These are phyloP conservation scores for Globisporangium recalcitrans DNA, from an alignment of 352 stramenopile species.

Conservation along the genomic window DNA sequence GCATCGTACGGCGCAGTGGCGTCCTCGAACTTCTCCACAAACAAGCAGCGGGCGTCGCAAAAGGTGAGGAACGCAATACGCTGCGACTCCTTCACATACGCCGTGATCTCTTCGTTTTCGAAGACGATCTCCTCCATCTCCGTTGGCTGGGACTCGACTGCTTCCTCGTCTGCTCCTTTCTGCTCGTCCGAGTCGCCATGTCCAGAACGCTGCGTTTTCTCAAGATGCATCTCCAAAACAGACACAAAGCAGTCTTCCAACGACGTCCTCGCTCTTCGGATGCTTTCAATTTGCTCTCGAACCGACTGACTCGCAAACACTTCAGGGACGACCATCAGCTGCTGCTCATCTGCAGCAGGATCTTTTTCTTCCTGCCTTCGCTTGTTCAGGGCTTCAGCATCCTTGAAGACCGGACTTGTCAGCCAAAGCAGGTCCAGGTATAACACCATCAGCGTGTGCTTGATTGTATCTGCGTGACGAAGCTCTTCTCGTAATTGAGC, in stretches of 20 bases:
- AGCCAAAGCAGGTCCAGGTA: slow-evolving; percentile 77
- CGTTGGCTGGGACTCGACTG: slow-evolving; percentile 18
- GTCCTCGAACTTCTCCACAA: slow-evolving; percentile 79
- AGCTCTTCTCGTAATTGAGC: slow-evolving; percentile 44
- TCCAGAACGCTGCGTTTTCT: slow-evolving; percentile 23
- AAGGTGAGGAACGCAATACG: slow-evolving; percentile 68
- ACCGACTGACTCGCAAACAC: slow-evolving; percentile 5
- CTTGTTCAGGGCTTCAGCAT: slow-evolving; percentile 20
- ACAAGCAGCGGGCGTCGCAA: slow-evolving; percentile 75
- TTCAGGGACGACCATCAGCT: slow-evolving; percentile 9
- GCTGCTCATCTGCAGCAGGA: slow-evolving; percentile 8
- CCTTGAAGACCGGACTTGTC: slow-evolving; percentile 60
- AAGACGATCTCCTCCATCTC: slow-evolving; percentile 70
- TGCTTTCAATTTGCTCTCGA: slow-evolving; percentile 35
- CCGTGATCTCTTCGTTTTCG: slow-evolving; percentile 38
- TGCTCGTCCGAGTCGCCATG: slow-evolving; percentile 28
- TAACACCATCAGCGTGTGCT: slow-evolving; percentile 56
- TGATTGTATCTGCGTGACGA: slow-evolving; percentile 55
- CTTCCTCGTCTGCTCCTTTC: slow-evolving; percentile 24
- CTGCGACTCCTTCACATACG: slow-evolving; percentile 64
- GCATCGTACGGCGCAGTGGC: slow-evolving; percentile 44
- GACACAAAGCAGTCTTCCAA: slow-evolving; percentile 64
- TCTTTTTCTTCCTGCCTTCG: slow-evolving; percentile 17
- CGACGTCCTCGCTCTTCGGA: slow-evolving; percentile 29
- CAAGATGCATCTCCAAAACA: slow-evolving; percentile 72